phyloP scores from a whole-genome alignment of 257 asterid genomes.

The Solanum chilense region DNA sequence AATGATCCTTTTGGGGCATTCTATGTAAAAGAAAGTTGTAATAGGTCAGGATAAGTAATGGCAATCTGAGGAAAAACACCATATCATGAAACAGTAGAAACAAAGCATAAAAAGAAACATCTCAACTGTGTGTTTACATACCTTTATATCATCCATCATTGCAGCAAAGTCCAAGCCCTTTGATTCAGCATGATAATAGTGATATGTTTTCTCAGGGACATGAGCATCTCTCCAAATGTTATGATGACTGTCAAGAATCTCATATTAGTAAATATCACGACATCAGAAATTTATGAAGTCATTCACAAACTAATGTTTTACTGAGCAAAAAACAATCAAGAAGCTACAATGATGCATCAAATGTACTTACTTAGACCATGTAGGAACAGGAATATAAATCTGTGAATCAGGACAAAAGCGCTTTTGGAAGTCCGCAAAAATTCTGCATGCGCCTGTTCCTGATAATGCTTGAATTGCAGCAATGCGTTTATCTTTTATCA shows the following conservation, averaged over 20 bases:
- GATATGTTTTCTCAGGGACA: conserved; percentile 81
- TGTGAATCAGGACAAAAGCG: conserved; percentile 85
- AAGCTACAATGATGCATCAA: background rate
- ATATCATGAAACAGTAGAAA: background rate
- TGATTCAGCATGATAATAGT: conserved; percentile 81
- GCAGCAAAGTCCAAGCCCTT: conserved; percentile 82
- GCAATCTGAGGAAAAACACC: background rate
- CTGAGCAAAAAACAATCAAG: background rate
- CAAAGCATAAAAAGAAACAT: background rate
- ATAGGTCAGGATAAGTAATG: background rate
- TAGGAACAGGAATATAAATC: conserved; percentile 84
- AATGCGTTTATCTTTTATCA: conserved; percentile 69
- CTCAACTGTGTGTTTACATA: background rate
- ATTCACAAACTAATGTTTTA: background rate
- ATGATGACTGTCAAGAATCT: conserved; percentile 66
- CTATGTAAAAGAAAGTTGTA: conserved; percentile 18
- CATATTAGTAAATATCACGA: conserved; percentile 2
- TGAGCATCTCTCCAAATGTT: conserved; percentile 97
- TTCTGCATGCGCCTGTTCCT: conserved; percentile 96
- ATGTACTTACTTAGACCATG: conserved; percentile 87
- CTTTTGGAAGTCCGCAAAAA: conserved; percentile 92
- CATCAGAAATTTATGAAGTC: background rate
- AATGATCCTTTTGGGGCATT: conserved; percentile 89
- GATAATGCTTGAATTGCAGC: conserved; percentile 96
- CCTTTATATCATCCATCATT: conserved; percentile 85